phyloP scores from a whole-genome alignment of 768 basidiomycete species.

The Flagelloscypha sp. region DNA sequence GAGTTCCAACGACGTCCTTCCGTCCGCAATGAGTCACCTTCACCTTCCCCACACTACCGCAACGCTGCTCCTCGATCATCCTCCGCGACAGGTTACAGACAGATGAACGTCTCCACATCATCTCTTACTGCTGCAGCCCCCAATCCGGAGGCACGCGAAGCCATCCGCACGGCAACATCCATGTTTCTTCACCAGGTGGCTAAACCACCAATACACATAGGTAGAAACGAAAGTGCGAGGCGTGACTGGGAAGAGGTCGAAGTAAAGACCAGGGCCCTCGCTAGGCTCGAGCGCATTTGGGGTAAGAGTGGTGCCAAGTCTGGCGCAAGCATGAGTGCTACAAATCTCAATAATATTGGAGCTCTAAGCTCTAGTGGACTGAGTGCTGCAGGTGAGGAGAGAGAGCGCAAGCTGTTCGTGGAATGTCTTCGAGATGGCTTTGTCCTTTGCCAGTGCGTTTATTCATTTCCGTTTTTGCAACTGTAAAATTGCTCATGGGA shows the following conservation, averaged over 20 bases:
- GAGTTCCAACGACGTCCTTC: conserved; percentile 22
- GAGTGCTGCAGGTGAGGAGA: conserved; percentile 57
- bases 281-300: conserved; percentile 71
- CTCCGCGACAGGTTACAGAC: conserved; percentile 46
- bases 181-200: conserved; percentile 60
- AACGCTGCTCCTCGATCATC: conserved; percentile 40
- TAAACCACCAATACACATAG: conserved; percentile 50
- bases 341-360: conserved; percentile 22
- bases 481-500: conserved; percentile 7
- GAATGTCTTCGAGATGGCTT: conserved; percentile 80
- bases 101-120: conserved; percentile 51
- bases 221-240: conserved; percentile 37
- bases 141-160: conserved; percentile 57
- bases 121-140: conserved; percentile 40
- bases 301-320: conserved; percentile 45
- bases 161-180: conserved; percentile 56
- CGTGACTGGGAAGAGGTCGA: conserved; percentile 75
- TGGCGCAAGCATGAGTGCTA: conserved; percentile 35
- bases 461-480: conserved; percentile 9
- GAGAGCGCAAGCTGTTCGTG: conserved; percentile 63
- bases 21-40: conserved; percentile 33
- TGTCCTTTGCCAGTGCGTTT: conserved; percentile 81
- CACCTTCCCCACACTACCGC: conserved; percentile 36
- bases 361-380: conserved; percentile 25
- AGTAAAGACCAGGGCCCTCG: conserved; percentile 48